Evolutionary conservation across 2,329 filamentous ascomycete genomes (phyloP), one percentile per base, ranked within the genome.

Genomic region (Aspergillus sp.): DNA sequence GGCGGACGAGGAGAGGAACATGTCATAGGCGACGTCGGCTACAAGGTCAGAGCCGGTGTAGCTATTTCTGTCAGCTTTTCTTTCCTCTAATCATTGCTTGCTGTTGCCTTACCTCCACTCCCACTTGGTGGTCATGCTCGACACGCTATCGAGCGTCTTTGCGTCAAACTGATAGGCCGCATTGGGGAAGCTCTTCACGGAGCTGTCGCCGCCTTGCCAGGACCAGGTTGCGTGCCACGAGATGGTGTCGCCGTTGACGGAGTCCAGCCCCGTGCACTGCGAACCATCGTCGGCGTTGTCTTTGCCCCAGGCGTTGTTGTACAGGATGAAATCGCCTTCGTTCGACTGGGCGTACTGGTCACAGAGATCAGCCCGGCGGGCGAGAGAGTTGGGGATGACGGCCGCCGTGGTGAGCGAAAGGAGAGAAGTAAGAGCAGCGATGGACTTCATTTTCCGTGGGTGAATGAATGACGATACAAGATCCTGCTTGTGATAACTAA

Each of bases 11-110:
- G 64, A 59, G 6, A 80, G 80, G 67, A 84, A 84, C 44, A 84
- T 64, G 60, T 84, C 80, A 58, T 82, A 84, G 12, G 80, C 72
- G 13, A 85, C 81, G 57, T 84, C 74, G 45, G 79, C 78, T 30
- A 79, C 67, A 43, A 82, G 61, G 47, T 67, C 52, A 44, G 63
- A 68, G 50, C 73, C 76, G 25, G 70, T 71, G 65, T 82, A 81
- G 30, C 67, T 64, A 20, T 35, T 17, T 6, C 19, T 7, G 39
- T 60, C 44, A 54, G 44, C 17, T 30, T 44, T n/a, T 42, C 17
- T 22, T 32, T 9, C 5, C 7, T 46, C 12, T 43, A 4, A 22
- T 19, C 7, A 15, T 27, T 5, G 12, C 17, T 27, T n/a, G 20
- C 7, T 7, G 45, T 20, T 12, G 17, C 38, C 59, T 44, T 58